Base-by-base conservation (phyloP, 306 rosid genomes). In the Quercus bicolor region DNA sequence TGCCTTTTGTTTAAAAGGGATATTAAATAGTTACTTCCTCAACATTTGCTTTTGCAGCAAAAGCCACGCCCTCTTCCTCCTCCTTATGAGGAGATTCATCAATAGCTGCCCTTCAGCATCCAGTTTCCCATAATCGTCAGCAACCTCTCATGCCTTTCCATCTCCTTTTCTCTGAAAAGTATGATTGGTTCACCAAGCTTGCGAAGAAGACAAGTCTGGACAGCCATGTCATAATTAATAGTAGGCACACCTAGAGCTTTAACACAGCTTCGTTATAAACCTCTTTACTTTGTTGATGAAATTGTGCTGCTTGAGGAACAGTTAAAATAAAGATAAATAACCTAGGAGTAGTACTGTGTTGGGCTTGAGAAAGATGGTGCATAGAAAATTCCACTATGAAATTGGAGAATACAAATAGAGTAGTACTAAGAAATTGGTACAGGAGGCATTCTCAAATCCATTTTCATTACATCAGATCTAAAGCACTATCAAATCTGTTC, bases 191-290 rank as follows among this genome's bases (percentile, higher is more conserved):
- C 98, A 1, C 96, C 91, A 66, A 92, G 98, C 53, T 93, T 89
- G 40, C 93, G 91, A 66, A 95, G 98, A 37, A 33, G 37, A 33
- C 95, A 91, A 55, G 94, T 86, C 33, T 96, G 84, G 78, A 91
- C 97, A 21, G 98, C 95, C 90, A 84, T 89, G 89, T 95, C 97
- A 83, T 91, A 33, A 33, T 6, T 33, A 33, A 33, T 92, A 0
- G 99, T 95, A 14, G 98, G 99, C 80, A 95, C 97, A 8, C 97
- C 97, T 6, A 93, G 81, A 33, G 98, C 99, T 52, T 91, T 84
- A 20, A 97, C 89, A 94, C 68, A 98, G 91, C 91, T 89, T 92
- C 91, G 86, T 81, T 86, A 93, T 33, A 20, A 64, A 91, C 87
- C 96, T 33, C 37, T 33, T 34, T 34, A 5, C 40, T 34, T 34